Evolutionary conservation across 441 rosid species (phyloP), one percentile per base, ranked within the genome.

Genomic region (Daphne laureola): DNA sequence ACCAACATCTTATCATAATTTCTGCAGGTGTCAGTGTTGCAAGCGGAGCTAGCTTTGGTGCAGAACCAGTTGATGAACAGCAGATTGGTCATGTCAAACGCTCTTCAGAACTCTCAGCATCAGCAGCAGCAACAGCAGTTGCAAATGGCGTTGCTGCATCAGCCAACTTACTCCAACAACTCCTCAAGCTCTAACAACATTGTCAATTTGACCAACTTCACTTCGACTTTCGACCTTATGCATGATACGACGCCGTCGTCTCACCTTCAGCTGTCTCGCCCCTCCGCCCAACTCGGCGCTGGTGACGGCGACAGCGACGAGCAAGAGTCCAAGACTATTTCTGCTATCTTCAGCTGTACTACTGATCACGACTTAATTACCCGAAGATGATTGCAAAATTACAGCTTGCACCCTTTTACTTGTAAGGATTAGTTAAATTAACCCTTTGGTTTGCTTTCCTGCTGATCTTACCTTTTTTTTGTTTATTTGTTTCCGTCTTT

Each of bases 111-210:
- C 66, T 35, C 80, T 16, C 73, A 65, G 55, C 77, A 66, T 14
- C 75, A 67, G 9, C 72, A 66, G 11, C 73, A 55, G 8, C 64
- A 59, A 6, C 72, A 55, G 2, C 64, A 59, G 12, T 75, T 69
- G 45, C 69, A 66, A 18, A 15, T 72, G 42, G 73, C 70, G 13
- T 72, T 71, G 11, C 64, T 78, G 73, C 77, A 77, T 61, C 96
- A 88, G 67, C 88, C 91, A 1, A 80, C 85, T 23, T 86, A 84
- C 74, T 88, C 96, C 56, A 92, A 83, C 85, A 86, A 85, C 67
- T 92, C 98, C 17, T 79, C 96, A 1, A 86, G 80, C 58, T 86
- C 96, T 51, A 82, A 80, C 45, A 84, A 79, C 73, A 79, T 88
- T 69, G 74, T 86, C 53, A 73, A 87, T 75, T 67, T 86, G 65